Evolutionary conservation across 768 basidiomycete species (phyloP), one percentile per base, ranked within the genome.

Genomic region (Coprinopsis sp.): DNA sequence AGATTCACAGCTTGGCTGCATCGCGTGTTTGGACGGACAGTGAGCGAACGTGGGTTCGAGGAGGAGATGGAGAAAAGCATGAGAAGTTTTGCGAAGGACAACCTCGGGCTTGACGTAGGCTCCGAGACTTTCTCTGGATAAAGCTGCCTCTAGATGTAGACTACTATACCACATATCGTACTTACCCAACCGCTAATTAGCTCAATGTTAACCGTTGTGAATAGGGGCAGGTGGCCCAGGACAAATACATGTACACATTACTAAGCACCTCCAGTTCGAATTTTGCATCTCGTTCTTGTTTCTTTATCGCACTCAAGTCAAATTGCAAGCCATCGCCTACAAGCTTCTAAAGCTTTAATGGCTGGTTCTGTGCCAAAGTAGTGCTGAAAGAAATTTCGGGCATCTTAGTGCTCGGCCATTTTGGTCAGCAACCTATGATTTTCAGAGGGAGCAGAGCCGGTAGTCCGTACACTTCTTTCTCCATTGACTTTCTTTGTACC

Each of bases 31-130:
- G 44, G 71, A 30, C 66, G 65, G 46, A 50, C 45, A 34, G 56
- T 76, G 40, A 76, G 74, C 34, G 59, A 76, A 51, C 52, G 47
- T 24, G 47, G 53, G 30, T 90, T 92, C 56, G 91, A 95, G 63
- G 87, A 90, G 51, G 81, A 87, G 61, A 61, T 95, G 44, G 89
- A 95, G 73, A 69, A 71, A 53, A 77, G 79, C 23, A 81, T 91
- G 72, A 69, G 80, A 36, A 77, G 72, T 8, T 78, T 91, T 63
- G 89, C 90, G n/a, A 84, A 79, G 59, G 79, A 77, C 37, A 84
- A 81, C 50, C 73, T 93, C 46, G 91, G 91, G 2, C 72, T 93
- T 33, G 88, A 93, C 41, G 74, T 91, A 13, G 72, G 70, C 2
- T 69, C 76, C 7, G 68, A 62, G 19, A 76, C 69, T 3, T 90